Evolutionary conservation across 139 green algal genomes (phyloP).

Genomic region (Chlamydomonas applanata): DNA sequence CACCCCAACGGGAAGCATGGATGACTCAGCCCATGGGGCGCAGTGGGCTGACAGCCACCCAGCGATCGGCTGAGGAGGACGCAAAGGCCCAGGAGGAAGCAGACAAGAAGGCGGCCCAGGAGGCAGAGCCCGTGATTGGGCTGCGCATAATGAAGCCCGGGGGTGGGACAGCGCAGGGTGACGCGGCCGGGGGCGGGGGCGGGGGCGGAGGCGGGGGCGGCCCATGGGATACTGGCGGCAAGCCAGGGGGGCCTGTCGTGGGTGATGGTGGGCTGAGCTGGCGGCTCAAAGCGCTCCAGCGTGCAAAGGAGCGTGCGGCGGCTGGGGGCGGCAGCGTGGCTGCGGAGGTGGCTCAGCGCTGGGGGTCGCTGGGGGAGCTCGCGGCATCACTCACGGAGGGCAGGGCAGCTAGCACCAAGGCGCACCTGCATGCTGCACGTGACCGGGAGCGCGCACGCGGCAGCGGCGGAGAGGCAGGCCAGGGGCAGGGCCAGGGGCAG

Average conservation of each 20-base stretch:
- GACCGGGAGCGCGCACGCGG: slow-evolving; percentile 14
- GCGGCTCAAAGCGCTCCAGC: slow-evolving; percentile 87
- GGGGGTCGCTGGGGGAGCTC: slow-evolving; percentile 70
- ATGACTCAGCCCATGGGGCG: slow-evolving; percentile 69
- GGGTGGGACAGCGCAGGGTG: background rate
- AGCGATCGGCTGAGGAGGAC: background rate
- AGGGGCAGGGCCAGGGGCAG: slow-evolving; percentile 7
- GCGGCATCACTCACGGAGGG: slow-evolving; percentile 40
- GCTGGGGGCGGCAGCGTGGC: slow-evolving; percentile 48
- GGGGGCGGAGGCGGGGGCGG: no score
- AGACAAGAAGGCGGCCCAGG: slow-evolving; percentile 11
- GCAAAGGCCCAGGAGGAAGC: slow-evolving; percentile 23
- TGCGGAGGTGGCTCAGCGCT: slow-evolving; percentile 78
- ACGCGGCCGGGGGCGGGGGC: background rate
- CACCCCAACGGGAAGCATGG: slow-evolving; percentile 62
- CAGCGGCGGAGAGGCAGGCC: slow-evolving; percentile 6
- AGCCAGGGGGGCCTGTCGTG: slow-evolving; percentile 24
- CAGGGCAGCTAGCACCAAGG: slow-evolving; percentile 41
- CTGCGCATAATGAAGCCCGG: slow-evolving; percentile 38
- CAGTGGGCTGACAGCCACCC: background rate
- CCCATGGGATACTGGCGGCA: background rate
- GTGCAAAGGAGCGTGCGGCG: slow-evolving; percentile 75
- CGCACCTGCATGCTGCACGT: slow-evolving; percentile 30
- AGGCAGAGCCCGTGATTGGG: slow-evolving; percentile 18
- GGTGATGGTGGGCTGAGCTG: slow-evolving; percentile 90